Evolutionary conservation across 1,284 basidiomycete species (phyloP).

Genomic region (Hemileia vastatrix): DNA sequence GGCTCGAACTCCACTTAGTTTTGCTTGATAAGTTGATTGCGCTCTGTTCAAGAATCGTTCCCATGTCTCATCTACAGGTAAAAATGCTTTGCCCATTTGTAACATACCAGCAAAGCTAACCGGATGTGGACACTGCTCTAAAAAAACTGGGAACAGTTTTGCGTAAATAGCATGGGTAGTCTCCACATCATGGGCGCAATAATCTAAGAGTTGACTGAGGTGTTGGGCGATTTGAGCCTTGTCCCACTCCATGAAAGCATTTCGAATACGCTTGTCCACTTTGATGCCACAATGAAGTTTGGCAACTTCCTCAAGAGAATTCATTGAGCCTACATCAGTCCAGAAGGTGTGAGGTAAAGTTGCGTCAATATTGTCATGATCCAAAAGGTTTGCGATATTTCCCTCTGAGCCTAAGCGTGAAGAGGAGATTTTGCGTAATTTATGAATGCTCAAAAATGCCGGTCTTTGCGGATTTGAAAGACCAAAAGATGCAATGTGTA

Average conservation of each 20-base stretch:
- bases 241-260: conserved; percentile 60
- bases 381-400: not conserved
- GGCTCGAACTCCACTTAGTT: conserved; percentile 64
- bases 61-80: conserved; percentile 86
- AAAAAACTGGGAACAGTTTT: conserved; percentile 73
- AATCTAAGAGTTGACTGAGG: conserved; percentile 68
- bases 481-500: conserved; percentile 88
- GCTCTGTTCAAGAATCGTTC: conserved; percentile 66
- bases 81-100: conserved; percentile 81
- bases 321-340: conserved; percentile 86
- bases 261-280: conserved; percentile 69
- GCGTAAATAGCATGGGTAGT: conserved; percentile 75
- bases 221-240: conserved; percentile 58
- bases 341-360: conserved; percentile 53
- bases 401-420: not conserved
- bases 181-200: conserved; percentile 76
- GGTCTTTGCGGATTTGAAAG: conserved; percentile 92
- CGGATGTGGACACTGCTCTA: conserved; percentile 76
- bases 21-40: conserved; percentile 64
- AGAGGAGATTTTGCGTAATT: conserved; percentile 29
- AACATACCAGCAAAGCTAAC: conserved; percentile 85
- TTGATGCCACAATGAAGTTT: conserved; percentile 73
- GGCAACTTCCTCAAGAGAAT: conserved; percentile 86
- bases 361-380: not conserved
- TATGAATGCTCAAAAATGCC: conserved; percentile 72